These are phyloP conservation scores for Annona cherimola DNA, from an alignment of 164 flowering plant genomes.

Conservation along the genomic window DNA sequence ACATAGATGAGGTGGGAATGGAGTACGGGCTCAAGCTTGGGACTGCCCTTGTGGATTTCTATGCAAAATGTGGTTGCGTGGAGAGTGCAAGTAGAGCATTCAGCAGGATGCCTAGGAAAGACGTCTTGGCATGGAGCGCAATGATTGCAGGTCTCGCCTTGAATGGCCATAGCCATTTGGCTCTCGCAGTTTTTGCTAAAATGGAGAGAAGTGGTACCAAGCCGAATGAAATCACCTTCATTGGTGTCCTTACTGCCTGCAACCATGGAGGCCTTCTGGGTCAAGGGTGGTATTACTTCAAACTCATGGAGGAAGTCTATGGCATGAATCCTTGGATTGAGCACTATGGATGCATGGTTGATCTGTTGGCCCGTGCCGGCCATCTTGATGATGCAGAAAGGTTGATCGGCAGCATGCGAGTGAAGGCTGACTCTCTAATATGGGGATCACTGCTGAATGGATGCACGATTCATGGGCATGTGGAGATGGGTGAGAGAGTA, in stretches of 20 bases:
- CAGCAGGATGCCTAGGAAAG: slow-evolving; percentile 7
- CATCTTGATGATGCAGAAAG: slow-evolving; percentile 11
- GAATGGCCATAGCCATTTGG: slow-evolving; percentile 9
- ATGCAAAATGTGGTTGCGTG: slow-evolving; percentile 11
- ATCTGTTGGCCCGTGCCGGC: slow-evolving; percentile 15
- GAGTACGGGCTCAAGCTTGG: slow-evolving; percentile 13
- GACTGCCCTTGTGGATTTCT: slow-evolving; percentile 14
- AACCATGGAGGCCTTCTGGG: slow-evolving; percentile 16
- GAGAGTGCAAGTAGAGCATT: slow-evolving; percentile 5
- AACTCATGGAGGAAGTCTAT: slow-evolving; percentile 5
- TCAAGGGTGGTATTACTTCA: slow-evolving; percentile 14
- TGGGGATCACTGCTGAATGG: slow-evolving; percentile 19
- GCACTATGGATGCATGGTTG: slow-evolving; percentile 21
- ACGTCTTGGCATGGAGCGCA: slow-evolving; percentile 19
- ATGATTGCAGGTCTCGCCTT: slow-evolving; percentile 18
- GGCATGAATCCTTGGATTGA: slow-evolving; percentile 13
- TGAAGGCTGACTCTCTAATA: slow-evolving; percentile 13
- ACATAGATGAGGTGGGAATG: background rate
- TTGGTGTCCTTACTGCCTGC: slow-evolving; percentile 14
- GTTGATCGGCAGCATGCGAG: slow-evolving; percentile 13
- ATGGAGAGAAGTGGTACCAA: slow-evolving; percentile 12
- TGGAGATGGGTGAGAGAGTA: slow-evolving; percentile 14
- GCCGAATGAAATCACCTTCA: slow-evolving; percentile 15
- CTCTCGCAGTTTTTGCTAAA: slow-evolving; percentile 4
- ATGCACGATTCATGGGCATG: slow-evolving; percentile 15